Conservation (phyloP, 2,329 filamentous ascomycete genomes). For the Microdochium nivale region DNA sequence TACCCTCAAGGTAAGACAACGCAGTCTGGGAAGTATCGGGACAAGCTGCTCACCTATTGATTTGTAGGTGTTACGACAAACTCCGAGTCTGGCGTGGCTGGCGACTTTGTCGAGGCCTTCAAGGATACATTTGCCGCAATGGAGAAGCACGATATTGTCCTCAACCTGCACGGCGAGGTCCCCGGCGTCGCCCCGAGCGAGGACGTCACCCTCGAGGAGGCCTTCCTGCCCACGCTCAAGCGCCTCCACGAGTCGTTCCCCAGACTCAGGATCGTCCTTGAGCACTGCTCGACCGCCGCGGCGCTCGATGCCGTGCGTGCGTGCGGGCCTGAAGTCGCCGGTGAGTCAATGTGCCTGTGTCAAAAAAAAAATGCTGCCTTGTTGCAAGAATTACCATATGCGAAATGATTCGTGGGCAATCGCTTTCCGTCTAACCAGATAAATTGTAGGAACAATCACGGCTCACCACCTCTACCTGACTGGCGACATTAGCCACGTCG, state of each 20-base stretch:
- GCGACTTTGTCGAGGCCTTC: constrained; percentile 51
- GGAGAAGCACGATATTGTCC: constrained; percentile 72
- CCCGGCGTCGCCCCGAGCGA: constrained; percentile 39
- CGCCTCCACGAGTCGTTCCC: constrained; percentile 70
- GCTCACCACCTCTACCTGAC: constrained; percentile 80
- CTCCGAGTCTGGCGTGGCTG: constrained; percentile 59
- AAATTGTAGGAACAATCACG: constrained; percentile 71
- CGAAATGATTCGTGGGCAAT: no score
- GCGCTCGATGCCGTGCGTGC: constrained; percentile 69
- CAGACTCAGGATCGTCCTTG: constrained; percentile 58
- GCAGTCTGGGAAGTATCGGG: constrained; percentile 19
- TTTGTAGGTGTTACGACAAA: constrained; percentile 53
- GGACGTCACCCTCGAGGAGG: constrained; percentile 33
- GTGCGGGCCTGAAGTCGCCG: constrained; percentile 69
- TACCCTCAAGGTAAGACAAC: constrained; percentile 42
- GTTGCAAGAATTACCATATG: no score
- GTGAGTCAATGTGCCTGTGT: constrained; percentile 13
- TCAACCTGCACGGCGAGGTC: constrained; percentile 92
- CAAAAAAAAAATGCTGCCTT: no score
- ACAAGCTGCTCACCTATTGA: constrained; percentile 1
- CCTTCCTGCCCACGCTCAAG: constrained; percentile 72
- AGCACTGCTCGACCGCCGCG: constrained; percentile 82
- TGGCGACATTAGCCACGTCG: constrained; percentile 57
- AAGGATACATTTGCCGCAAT: constrained; percentile 81
- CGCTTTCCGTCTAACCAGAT: no score